A percentile compares a stretch with the other conserved stretches of the same genome.
Conservation (phyloP, 1,284 basidiomycete genomes). For the Peniophora sp. region DNA sequence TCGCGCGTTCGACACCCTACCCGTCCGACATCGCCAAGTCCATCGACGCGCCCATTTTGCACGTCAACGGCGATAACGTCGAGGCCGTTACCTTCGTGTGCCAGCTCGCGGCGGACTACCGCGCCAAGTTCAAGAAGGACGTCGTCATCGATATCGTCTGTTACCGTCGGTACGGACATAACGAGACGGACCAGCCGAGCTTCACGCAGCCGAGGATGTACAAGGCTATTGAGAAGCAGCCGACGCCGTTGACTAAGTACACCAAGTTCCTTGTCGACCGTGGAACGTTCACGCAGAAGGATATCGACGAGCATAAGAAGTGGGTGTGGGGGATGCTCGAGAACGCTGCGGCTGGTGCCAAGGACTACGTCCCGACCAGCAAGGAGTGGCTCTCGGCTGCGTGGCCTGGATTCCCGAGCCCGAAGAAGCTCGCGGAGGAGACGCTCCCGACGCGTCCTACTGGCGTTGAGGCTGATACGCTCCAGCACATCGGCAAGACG, state of each 20-base stretch:
- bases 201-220: conserved; percentile 99
- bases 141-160: conserved; percentile 99
- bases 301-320: conserved; percentile 97
- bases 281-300: conserved; percentile 90
- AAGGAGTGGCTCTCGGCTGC: conserved; percentile 98
- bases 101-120: conserved; percentile 96
- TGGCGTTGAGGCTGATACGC: conserved; percentile 71
- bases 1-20: conserved; percentile 96
- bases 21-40: conserved; percentile 99
- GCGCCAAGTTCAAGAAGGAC: conserved; percentile 98
- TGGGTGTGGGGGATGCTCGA: conserved; percentile 99
- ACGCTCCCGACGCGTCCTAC: conserved; percentile 87
- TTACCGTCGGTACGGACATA: conserved; percentile 98
- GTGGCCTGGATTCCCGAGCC: conserved; percentile 98
- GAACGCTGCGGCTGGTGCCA: conserved; percentile 82
- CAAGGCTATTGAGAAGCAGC: conserved; percentile 92
- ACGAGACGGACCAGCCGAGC: conserved; percentile 98
- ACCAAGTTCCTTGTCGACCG: conserved; percentile 87
- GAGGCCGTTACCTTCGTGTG: conserved; percentile 99
- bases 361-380: conserved; percentile 90
- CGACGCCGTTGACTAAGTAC: conserved; percentile 89
- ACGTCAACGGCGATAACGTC: conserved; percentile 98
- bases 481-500: conserved; percentile 81
- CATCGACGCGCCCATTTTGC: conserved; percentile 98
- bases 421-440: conserved; percentile 90